Percentiles rank a stretch among this genome's conserved stretches.
Evolutionary conservation across 768 basidiomycete genomes (phyloP).

Genomic region (Boletus rex-veris): DNA sequence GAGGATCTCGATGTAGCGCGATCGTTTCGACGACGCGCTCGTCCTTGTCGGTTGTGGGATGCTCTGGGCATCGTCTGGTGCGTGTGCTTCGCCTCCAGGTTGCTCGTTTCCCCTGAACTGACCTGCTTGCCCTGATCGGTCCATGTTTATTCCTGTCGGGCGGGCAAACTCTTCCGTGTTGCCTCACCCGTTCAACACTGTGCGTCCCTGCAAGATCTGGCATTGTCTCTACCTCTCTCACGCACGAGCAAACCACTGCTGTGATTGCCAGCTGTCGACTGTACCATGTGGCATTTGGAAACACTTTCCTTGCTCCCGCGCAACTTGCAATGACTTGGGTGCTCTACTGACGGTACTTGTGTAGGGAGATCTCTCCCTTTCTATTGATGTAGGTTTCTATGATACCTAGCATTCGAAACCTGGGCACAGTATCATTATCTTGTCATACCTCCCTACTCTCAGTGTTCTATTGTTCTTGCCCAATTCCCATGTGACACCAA

Average conservation of each 20-base stretch:
- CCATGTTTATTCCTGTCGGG: conserved; percentile 35
- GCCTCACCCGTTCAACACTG: conserved; percentile 33
- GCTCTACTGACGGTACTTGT: conserved; percentile 44
- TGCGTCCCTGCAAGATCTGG: conserved; percentile 38
- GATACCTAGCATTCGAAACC: no score
- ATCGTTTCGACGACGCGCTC: no score
- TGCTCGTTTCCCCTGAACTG: no score
- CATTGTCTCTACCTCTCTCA: conserved; percentile 20
- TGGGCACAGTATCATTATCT: no score
- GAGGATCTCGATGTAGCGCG: no score
- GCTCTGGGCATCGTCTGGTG: no score
- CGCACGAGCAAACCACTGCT: conserved; percentile 26
- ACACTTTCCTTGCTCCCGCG: conserved; percentile 44
- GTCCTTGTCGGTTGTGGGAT: no score
- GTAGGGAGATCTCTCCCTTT: conserved; percentile 38
- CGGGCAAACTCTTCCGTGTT: conserved; percentile 53
- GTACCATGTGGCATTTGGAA: conserved; percentile 47
- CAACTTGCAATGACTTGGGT: conserved; percentile 54
- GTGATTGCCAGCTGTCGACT: conserved; percentile 42
- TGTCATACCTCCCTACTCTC: no score
- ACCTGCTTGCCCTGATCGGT: background rate
- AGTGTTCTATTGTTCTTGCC: no score
- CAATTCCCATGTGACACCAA: no score
- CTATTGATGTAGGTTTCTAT: no score
- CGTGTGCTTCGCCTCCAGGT: no score